These are phyloP conservation scores for Herpetospermum pedunculosum DNA, from an alignment of 306 rosid genomes.

Conservation along the genomic window DNA sequence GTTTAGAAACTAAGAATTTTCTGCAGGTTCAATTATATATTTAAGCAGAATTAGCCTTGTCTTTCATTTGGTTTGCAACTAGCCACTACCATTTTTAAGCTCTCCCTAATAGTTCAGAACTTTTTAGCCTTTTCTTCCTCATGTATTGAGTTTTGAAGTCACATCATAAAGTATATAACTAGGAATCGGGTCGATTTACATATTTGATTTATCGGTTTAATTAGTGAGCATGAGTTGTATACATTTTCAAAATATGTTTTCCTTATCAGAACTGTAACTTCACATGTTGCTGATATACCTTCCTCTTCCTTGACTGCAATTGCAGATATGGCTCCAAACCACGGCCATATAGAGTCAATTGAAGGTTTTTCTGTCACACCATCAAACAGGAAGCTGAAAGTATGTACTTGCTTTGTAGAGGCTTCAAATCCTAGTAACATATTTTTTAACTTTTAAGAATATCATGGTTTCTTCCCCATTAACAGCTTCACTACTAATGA, in stretches of 20 bases:
- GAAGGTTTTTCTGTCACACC: neutral
- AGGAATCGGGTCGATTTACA: neutral
- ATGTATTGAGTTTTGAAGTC: neutral
- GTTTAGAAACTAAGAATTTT: neutral
- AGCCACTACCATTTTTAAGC: neutral
- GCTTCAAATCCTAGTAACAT: neutral
- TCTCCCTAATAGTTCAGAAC: neutral
- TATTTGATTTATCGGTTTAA: neutral
- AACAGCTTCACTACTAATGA: neutral
- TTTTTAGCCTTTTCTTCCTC: neutral
- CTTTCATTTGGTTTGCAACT: neutral
- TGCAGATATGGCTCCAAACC: neutral
- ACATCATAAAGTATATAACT: neutral
- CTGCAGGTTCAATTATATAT: neutral
- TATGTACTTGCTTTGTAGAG: conserved; percentile 10
- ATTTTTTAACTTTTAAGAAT: neutral
- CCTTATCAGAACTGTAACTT: neutral
- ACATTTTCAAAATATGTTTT: neutral
- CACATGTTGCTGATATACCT: neutral
- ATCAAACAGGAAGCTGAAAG: conserved; percentile 55
- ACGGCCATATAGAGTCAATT: neutral
- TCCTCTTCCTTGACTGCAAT: neutral
- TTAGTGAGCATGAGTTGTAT: neutral
- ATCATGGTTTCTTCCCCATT: neutral
- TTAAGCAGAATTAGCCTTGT: neutral